Conservation (phyloP, 2,329 filamentous ascomycete genomes). For the Fusarium sp. region DNA sequence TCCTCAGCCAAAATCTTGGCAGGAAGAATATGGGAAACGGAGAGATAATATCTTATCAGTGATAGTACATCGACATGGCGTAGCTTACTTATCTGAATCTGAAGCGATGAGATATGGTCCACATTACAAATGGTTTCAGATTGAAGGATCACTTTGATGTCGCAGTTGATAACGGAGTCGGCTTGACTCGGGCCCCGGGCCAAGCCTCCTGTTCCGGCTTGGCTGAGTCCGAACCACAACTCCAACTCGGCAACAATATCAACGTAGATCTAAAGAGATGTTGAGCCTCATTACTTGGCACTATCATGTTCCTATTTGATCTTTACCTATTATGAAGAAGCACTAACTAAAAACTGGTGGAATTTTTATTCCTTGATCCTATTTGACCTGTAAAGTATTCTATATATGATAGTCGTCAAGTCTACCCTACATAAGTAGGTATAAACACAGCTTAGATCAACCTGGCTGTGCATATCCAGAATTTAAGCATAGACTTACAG, state of each 20-base stretch:
- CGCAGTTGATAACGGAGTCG: not conserved
- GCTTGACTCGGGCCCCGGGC: not conserved
- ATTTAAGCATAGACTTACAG: not conserved
- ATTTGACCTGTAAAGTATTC: not conserved
- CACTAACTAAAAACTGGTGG: accelerated
- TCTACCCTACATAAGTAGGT: not conserved
- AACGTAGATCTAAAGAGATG: not conserved
- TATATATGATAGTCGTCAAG: not conserved
- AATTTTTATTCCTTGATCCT: not conserved
- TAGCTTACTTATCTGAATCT: not conserved
- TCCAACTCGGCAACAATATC: not conserved
- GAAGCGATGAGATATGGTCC: not conserved
- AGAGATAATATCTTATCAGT: too few species aligned
- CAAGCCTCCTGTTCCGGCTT: not conserved
- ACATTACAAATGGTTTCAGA: not conserved
- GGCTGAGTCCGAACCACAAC: not conserved
- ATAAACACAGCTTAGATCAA: not conserved
- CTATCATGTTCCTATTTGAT: not conserved
- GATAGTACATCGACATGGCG: not conserved
- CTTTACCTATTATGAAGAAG: not conserved
- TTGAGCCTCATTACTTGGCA: not conserved
- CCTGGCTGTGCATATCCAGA: not conserved
- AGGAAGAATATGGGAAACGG: too few species aligned
- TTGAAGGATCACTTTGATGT: not conserved
- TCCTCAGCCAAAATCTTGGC: not conserved